Evolutionary conservation across 106 monocot species (phyloP).

Genomic region (Phalaenopsis equestris): DNA sequence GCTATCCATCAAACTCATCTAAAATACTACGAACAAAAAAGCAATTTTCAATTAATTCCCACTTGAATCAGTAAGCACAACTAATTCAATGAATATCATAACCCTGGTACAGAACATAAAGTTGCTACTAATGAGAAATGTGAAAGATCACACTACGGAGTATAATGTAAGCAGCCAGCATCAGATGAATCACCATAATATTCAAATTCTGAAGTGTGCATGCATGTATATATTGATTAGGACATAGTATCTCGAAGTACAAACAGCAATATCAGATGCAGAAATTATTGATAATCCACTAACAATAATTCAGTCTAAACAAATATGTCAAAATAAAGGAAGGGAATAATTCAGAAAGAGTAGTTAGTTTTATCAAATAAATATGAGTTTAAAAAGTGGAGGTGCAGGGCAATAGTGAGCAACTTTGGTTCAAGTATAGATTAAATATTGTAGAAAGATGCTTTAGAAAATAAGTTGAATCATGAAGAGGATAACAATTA

Average conservation of each 20-base stretch:
- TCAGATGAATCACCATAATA: background rate
- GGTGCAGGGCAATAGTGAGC: background rate
- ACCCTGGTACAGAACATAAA: background rate
- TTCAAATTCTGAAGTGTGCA: background rate
- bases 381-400: background rate
- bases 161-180: background rate
- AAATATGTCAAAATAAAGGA: background rate
- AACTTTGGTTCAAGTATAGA: background rate
- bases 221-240: background rate
- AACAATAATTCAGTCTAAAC: background rate
- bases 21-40: background rate
- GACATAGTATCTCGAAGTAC: background rate
- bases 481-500: background rate
- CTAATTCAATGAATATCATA: conserved; percentile 1
- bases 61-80: background rate
- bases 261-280: background rate
- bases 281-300: background rate
- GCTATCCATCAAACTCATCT: background rate
- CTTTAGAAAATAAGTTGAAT: background rate
- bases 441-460: background rate
- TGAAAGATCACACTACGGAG: background rate
- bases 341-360: background rate
- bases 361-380: background rate
- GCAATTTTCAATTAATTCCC: background rate
- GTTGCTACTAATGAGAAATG: background rate